Conservation (phyloP, 805 yeast genomes). For the Wickerhamiella vanderwaltii region DNA sequence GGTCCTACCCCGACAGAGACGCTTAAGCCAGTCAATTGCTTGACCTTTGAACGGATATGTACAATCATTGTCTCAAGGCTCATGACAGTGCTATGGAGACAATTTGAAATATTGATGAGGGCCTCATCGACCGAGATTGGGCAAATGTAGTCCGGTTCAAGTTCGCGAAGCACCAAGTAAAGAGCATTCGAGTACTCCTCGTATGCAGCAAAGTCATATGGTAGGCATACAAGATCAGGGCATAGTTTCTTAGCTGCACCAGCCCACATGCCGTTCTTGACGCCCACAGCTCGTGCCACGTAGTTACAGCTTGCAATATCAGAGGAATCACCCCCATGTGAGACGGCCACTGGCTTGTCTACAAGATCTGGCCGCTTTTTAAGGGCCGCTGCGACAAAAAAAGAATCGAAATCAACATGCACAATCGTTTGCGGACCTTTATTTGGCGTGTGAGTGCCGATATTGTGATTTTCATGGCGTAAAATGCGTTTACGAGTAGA, state of each 20-base stretch:
- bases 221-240: conserved; percentile 50
- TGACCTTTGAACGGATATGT: conserved; percentile 34
- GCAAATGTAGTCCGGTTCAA: conserved; percentile 37
- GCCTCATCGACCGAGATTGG: conserved; percentile 94
- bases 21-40: conserved; percentile 40
- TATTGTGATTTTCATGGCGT: conserved; percentile 32
- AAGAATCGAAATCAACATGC: conserved; percentile 89
- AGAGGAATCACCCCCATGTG: conserved; percentile 38
- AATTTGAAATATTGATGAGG: conserved; percentile 47
- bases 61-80: conserved; percentile 23
- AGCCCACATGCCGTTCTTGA: conserved; percentile 86
- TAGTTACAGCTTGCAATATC: conserved; percentile 92
- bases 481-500: conserved; percentile 77
- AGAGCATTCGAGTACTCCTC: conserved; percentile 52
- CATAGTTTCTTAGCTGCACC: conserved; percentile 50
- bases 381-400: conserved; percentile 79
- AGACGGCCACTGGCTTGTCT: conserved; percentile 51
- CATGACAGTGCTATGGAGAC: conserved; percentile 15
- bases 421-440: conserved; percentile 33
- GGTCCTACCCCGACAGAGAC: conserved; percentile 72
- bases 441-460: conserved; percentile 2
- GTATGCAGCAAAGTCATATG: conserved; percentile 64
- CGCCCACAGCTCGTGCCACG: conserved; percentile 66
- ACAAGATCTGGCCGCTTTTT: conserved; percentile 42
- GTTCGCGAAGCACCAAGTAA: conserved; percentile 43